Conservation (phyloP, 2,329 filamentous ascomycete genomes). For the Fusarium sp. region DNA sequence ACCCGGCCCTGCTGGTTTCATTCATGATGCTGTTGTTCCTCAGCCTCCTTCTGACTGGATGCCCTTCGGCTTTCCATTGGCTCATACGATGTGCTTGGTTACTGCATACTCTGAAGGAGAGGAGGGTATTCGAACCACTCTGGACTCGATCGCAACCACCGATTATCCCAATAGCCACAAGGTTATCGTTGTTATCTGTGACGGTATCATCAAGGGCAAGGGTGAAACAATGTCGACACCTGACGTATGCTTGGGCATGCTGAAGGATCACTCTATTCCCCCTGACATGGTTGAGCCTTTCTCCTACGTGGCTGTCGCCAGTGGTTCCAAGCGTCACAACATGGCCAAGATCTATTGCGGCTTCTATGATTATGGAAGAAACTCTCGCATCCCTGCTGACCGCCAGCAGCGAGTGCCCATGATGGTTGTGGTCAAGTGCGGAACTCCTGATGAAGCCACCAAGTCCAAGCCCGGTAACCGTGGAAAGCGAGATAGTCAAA, state of each 20-base stretch:
- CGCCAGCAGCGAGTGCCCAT: slow-evolving; percentile 98
- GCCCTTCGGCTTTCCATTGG: slow-evolving; percentile 93
- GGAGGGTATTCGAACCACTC: slow-evolving; percentile 88
- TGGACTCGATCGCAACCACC: slow-evolving; percentile 96
- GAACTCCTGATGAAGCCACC: slow-evolving; percentile 83
- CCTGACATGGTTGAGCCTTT: slow-evolving; percentile 86
- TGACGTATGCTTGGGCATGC: slow-evolving; percentile 89
- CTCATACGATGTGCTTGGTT: slow-evolving; percentile 91
- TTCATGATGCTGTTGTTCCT: slow-evolving; percentile 93
- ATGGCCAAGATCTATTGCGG: slow-evolving; percentile 99
- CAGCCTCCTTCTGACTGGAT: slow-evolving; percentile 97
- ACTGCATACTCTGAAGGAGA: slow-evolving; percentile 97
- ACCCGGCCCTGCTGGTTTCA: slow-evolving; percentile 88
- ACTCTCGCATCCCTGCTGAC: slow-evolving; percentile 79
- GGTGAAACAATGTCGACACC: slow-evolving; percentile 88
- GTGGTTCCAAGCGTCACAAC: slow-evolving; percentile 96
- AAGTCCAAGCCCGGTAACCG: slow-evolving; percentile 93
- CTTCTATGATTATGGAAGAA: slow-evolving; percentile 93
- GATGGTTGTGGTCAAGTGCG: slow-evolving; percentile 95
- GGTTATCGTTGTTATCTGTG: slow-evolving; percentile 92
- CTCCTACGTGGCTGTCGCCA: slow-evolving; percentile 96
- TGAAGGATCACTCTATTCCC: slow-evolving; percentile 85
- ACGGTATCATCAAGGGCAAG: slow-evolving; percentile 96
- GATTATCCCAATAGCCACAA: slow-evolving; percentile 99
- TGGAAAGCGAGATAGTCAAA: slow-evolving; percentile 98